Percentiles rank a stretch among this genome's conserved stretches.
phyloP scores from a whole-genome alignment of 2,329 filamentous ascomycete species.

The Alternaria angustiovoidea region DNA sequence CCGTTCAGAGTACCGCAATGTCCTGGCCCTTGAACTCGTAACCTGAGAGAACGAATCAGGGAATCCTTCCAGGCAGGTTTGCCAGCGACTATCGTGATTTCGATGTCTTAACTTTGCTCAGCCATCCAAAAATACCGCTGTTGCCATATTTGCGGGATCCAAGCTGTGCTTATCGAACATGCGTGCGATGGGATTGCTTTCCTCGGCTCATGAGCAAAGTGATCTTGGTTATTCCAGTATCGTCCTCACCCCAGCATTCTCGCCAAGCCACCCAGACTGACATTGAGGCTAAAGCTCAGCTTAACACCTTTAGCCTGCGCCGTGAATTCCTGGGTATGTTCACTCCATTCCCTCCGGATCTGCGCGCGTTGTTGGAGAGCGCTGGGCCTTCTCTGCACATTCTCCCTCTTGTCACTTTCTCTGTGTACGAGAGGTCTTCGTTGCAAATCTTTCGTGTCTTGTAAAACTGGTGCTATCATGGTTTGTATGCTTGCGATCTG shows the following conservation, averaged over 20 bases:
- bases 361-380: conserved; percentile 33
- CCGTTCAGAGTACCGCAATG: neutral
- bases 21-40: neutral
- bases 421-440: conserved; percentile 6
- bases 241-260: conserved; percentile 29
- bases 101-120: neutral
- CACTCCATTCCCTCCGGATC: conserved; percentile 38
- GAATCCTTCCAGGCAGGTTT: neutral
- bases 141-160: neutral
- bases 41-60: neutral
- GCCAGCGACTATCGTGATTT: neutral
- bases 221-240: neutral
- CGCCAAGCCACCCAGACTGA: conserved; percentile 34
- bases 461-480: conserved; percentile 30
- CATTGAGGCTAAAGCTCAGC: conserved; percentile 41
- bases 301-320: conserved; percentile 38
- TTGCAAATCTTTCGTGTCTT: conserved; percentile 25
- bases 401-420: conserved; percentile 15
- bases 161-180: neutral
- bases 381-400: conserved; percentile 16
- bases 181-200: neutral
- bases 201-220: neutral
- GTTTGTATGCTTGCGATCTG: conserved; percentile 24
- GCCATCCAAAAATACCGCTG: neutral
- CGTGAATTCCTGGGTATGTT: conserved; percentile 35